Conservation (phyloP, 345 rosid species). For the Camelina neglecta region DNA sequence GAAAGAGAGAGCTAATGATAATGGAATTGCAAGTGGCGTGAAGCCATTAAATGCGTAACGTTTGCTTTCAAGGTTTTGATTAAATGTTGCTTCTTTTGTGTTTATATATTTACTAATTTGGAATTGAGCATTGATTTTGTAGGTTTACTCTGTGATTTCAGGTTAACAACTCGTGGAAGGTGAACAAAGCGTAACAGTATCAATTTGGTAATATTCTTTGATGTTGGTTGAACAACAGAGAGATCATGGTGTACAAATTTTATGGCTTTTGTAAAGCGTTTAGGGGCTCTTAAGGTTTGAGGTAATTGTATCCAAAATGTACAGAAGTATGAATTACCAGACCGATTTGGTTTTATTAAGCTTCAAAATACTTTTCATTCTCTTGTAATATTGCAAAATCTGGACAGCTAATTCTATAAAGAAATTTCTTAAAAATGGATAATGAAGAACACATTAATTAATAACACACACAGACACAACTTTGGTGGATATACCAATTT, state of each 20-base stretch:
- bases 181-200: not conserved
- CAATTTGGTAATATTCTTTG: not conserved
- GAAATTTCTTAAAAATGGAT: not conserved
- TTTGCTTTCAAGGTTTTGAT: constrained; percentile 22
- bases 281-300: not conserved
- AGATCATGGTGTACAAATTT: not conserved
- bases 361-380: not conserved
- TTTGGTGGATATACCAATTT: constrained; percentile 20
- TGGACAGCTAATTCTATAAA: not conserved
- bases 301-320: constrained; percentile 14
- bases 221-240: not conserved
- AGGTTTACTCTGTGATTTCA: constrained; percentile 21
- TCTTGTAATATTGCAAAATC: not conserved
- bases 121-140: constrained; percentile 8
- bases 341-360: not conserved
- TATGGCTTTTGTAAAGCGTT: not conserved
- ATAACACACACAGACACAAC: not conserved
- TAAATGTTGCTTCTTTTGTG: constrained; percentile 12
- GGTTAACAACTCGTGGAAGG: not conserved
- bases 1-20: constrained; percentile 21
- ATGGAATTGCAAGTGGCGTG: constrained; percentile 28
- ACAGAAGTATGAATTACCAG: constrained; percentile 11
- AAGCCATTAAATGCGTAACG: not conserved
- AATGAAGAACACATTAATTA: not conserved
- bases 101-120: constrained; percentile 4